These are phyloP conservation scores for Bacterosira constricta DNA, from an alignment of 108 stramenopile species.

Conservation along the genomic window DNA sequence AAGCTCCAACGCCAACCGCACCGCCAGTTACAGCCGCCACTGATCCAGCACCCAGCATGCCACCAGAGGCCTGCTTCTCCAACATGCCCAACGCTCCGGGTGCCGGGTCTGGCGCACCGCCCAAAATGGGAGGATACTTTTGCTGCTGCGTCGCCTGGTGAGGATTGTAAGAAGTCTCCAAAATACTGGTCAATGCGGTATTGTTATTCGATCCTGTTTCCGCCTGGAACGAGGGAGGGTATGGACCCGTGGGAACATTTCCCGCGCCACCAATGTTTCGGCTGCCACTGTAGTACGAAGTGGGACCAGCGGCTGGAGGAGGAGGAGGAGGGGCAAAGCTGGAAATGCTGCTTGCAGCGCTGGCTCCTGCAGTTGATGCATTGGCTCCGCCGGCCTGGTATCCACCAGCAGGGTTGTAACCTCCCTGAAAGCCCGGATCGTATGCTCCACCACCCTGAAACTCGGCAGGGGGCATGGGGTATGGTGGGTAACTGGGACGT, in stretches of 20 bases:
- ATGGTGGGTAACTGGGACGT: constrained; percentile 5
- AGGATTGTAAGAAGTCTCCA: constrained; percentile 43
- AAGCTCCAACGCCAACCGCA: neutral
- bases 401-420: neutral
- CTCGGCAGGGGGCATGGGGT: constrained; percentile 11
- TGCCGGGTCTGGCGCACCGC: constrained; percentile 26
- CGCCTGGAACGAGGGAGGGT: constrained; percentile 34
- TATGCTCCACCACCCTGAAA: neutral
- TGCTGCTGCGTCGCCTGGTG: constrained; percentile 27
- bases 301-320: constrained; percentile 2
- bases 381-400: neutral
- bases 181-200: constrained; percentile 16
- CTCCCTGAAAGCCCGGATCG: neutral
- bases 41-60: neutral
- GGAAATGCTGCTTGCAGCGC: neutral
- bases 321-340: constrained; percentile 18
- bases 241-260: constrained; percentile 32
- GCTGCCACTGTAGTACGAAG: neutral
- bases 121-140: constrained; percentile 47
- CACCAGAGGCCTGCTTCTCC: neutral
- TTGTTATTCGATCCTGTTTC: constrained; percentile 13
- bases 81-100: too few species aligned
- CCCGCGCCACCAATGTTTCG: neutral
- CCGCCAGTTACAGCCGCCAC: neutral
- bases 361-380: neutral